Conservation (phyloP, 2,329 filamentous ascomycete genomes). For the Aspergillus awamori region DNA sequence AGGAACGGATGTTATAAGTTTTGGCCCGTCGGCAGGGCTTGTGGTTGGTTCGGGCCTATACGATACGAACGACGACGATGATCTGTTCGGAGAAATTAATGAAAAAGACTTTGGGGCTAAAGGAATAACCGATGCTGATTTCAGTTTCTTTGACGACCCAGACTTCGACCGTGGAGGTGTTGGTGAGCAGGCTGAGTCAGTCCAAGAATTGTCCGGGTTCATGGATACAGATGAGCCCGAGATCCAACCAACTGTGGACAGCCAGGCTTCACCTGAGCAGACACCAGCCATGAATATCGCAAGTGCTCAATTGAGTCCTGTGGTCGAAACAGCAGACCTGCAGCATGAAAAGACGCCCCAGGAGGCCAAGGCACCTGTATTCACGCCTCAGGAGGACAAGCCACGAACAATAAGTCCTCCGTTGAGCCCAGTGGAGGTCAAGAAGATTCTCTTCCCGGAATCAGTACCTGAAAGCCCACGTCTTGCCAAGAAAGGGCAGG, state of each 20-base stretch:
- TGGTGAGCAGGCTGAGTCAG: constrained; percentile 17
- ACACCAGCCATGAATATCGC: constrained; percentile 5
- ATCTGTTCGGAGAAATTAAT: constrained; percentile 62
- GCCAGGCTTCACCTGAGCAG: constrained; percentile 8
- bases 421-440: constrained; percentile 45
- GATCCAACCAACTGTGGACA: constrained; percentile 15
- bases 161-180: constrained; percentile 35
- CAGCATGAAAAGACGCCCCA: constrained; percentile 11
- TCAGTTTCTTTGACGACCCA: constrained; percentile 66
- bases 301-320: not conserved
- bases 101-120: constrained; percentile 57
- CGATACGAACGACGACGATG: constrained; percentile 52
- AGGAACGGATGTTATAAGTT: constrained; percentile 26
- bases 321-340: constrained; percentile 1
- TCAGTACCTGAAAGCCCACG: constrained; percentile 12
- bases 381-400: constrained; percentile 22
- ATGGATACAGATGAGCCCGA: constrained; percentile 17
- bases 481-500: constrained; percentile 17
- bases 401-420: constrained; percentile 42
- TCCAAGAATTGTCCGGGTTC: constrained; percentile 20
- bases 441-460: constrained; percentile 49
- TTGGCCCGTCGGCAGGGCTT: constrained; percentile 32
- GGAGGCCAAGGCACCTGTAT: constrained; percentile 3
- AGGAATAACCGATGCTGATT: constrained; percentile 64
- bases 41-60: constrained; percentile 45